Conservation (phyloP, 2,329 filamentous ascomycete genomes). For the Fusarium sp. region DNA sequence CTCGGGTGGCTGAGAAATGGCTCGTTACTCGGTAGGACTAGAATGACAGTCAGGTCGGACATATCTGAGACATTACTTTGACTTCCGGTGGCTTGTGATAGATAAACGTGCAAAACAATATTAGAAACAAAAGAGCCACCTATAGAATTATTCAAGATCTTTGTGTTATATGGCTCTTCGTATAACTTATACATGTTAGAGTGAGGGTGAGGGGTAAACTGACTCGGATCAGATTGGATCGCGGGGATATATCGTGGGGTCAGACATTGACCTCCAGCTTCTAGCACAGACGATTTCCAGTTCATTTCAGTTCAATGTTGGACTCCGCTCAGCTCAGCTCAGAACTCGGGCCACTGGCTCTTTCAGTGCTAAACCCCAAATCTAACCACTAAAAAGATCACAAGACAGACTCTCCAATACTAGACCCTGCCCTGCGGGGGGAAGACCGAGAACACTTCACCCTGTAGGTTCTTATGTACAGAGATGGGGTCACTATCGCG, state of each 20-base stretch:
- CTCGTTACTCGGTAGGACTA: neutral
- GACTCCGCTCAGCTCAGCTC: neutral
- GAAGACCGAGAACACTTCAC: neutral
- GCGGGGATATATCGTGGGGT: slow-evolving; percentile 28
- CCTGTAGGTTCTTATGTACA: neutral
- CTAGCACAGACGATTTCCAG: neutral
- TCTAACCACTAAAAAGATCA: neutral
- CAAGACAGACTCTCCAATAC: slow-evolving; percentile 6
- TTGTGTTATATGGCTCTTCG: neutral
- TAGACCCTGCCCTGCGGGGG: slow-evolving; percentile 8
- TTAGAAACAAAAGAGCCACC: neutral
- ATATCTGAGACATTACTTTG: neutral
- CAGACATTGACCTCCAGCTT: neutral
- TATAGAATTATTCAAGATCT: neutral
- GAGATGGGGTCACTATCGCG: slow-evolving; percentile 19
- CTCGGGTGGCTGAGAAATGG: slow-evolving; percentile 9
- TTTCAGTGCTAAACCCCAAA: neutral
- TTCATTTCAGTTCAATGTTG: neutral
- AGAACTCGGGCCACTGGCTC: neutral
- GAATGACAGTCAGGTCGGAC: neutral
- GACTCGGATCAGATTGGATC: slow-evolving; percentile 24
- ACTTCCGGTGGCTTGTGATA: neutral
- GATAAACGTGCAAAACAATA: neutral
- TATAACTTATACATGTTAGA: neutral
- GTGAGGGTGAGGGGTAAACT: slow-evolving; percentile 14